Conservation (phyloP, 805 yeast species). For the Groenewaldozyma salmanticensis region DNA sequence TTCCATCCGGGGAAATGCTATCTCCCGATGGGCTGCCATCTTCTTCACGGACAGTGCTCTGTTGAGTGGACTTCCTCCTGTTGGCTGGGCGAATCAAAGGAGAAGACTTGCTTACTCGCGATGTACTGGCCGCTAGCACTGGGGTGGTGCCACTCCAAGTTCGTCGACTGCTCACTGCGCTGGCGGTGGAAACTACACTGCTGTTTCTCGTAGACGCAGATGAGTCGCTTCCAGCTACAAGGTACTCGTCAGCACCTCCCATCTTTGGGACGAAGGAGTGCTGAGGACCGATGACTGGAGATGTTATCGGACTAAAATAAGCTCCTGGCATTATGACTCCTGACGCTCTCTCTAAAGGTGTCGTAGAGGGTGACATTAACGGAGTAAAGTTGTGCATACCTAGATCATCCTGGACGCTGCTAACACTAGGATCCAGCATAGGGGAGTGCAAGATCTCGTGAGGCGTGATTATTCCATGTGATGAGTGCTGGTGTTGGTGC, state of each 20-base stretch:
- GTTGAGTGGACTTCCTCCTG: neutral
- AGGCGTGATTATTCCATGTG: neutral
- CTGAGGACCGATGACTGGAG: constrained; percentile 13
- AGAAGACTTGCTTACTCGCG: neutral
- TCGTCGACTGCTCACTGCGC: constrained; percentile 1
- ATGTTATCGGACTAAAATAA: neutral
- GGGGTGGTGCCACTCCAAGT: constrained; percentile 1
- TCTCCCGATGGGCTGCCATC: neutral
- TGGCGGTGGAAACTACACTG: neutral
- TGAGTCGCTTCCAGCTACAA: neutral
- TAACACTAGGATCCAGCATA: constrained; percentile 7
- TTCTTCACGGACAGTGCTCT: neutral
- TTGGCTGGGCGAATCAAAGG: neutral
- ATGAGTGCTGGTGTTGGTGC: neutral
- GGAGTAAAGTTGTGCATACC: constrained; percentile 47
- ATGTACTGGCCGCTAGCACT: neutral
- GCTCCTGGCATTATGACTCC: constrained; percentile 4
- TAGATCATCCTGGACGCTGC: constrained; percentile 1
- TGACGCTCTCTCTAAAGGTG: constrained; percentile 40
- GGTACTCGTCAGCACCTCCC: neutral
- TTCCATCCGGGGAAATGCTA: neutral
- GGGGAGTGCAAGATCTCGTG: constrained; percentile 8
- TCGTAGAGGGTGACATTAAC: constrained; percentile 63
- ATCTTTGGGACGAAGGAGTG: constrained; percentile 22
- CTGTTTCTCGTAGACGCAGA: neutral